phyloP scores from a whole-genome alignment of 1,284 basidiomycete genomes.

The Mrakiaceae sp. region DNA sequence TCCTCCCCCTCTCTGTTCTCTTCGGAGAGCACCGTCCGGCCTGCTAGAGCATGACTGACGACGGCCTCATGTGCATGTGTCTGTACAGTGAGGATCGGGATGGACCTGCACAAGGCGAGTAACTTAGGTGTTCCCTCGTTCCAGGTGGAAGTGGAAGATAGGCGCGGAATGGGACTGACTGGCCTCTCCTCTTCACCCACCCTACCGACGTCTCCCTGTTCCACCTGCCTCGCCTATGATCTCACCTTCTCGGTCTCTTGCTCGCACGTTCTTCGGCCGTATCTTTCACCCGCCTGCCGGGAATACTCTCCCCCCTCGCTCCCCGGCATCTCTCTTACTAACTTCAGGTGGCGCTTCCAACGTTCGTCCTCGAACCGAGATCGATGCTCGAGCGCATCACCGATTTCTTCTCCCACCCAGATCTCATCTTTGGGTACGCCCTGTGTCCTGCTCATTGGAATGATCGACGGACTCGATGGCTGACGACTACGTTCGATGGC shows the following conservation, averaged over 20 bases:
- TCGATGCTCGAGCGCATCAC: slow-evolving; percentile 87
- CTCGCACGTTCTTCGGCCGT: neutral
- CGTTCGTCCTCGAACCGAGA: slow-evolving; percentile 86
- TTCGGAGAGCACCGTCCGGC: no score
- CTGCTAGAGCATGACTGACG: neutral
- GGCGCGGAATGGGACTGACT: no score
- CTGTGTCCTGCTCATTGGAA: slow-evolving; percentile 1
- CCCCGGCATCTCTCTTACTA: slow-evolving; percentile 22
- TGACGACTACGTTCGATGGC: neutral
- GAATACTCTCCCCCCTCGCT: neutral
- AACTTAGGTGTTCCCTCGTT: neutral
- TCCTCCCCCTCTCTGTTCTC: no score
- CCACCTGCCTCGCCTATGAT: slow-evolving; percentile 3
- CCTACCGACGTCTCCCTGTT: no score
- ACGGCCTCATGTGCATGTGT: neutral
- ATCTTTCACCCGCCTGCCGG: no score
- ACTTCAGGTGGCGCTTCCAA: slow-evolving; percentile 87
- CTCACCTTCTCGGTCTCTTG: neutral
- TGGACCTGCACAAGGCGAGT: slow-evolving; percentile 17
- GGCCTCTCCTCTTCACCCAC: neutral
- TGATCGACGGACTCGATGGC: neutral
- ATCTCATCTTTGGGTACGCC: slow-evolving; percentile 86
- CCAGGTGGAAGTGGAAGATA: neutral
- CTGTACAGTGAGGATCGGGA: slow-evolving; percentile 11
- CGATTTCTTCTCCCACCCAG: slow-evolving; percentile 98